These are phyloP conservation scores for Thinopyrum elongatum DNA, from an alignment of 176 grass and related monocot species.

Conservation along the genomic window DNA sequence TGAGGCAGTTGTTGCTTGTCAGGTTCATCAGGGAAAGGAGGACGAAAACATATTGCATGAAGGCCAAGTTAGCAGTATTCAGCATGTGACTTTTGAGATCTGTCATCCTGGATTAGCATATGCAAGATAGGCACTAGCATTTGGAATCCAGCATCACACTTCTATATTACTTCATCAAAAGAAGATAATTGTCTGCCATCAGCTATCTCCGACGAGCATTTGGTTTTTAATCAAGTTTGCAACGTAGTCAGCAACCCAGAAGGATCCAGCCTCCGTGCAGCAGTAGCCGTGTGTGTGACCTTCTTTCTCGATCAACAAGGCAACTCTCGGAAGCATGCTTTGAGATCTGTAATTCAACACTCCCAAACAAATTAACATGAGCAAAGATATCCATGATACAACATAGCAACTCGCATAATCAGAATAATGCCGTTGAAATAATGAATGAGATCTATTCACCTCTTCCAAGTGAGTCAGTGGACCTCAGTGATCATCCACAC, in stretches of 20 bases:
- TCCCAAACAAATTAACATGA: not conserved
- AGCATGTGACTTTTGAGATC: not conserved
- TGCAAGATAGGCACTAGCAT: not conserved
- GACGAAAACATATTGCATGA: no score
- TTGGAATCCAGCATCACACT: not conserved
- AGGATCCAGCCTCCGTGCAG: constrained; percentile 70
- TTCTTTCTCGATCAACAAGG: constrained; percentile 69
- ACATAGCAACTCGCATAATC: not conserved
- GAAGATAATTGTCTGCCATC: not conserved
- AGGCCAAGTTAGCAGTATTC: no score
- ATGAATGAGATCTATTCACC: not conserved
- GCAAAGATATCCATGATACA: not conserved
- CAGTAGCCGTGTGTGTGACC: constrained; percentile 75
- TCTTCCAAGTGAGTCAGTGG: constrained; percentile 34
- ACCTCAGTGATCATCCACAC: constrained; percentile 86
- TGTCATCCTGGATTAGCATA: not conserved
- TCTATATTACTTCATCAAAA: not conserved
- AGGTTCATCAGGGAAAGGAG: no score
- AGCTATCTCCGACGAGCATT: not conserved
- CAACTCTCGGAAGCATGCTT: constrained; percentile 41
- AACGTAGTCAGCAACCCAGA: constrained; percentile 56
- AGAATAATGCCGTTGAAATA: constrained; percentile 3
- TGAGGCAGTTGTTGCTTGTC: no score
- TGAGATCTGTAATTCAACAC: constrained; percentile 36
- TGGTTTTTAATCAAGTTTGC: constrained; percentile 53